These are phyloP conservation scores for Saccharomycopsis phalli DNA, from an alignment of 1,139 yeast genomes.

Conservation along the genomic window DNA sequence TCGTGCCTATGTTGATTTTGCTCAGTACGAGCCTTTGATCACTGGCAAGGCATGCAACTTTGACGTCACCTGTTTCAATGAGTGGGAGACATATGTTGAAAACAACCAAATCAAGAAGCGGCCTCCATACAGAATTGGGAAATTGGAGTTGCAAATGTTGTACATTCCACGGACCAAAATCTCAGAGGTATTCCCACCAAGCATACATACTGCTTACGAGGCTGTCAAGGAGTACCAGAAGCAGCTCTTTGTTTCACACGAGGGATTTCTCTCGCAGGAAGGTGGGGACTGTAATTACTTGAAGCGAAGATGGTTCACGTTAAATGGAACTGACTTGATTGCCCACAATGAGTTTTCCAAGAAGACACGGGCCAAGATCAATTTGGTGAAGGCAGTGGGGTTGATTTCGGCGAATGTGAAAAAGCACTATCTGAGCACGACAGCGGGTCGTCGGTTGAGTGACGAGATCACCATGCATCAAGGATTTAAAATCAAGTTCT, in stretches of 20 bases:
- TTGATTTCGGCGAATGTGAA: slow-evolving; percentile 34
- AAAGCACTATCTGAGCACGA: slow-evolving; percentile 22
- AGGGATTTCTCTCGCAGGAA: slow-evolving; percentile 66
- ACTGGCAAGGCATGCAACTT: slow-evolving; percentile 45
- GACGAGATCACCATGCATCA: slow-evolving; percentile 40
- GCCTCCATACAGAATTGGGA: slow-evolving; percentile 57
- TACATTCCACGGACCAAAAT: slow-evolving; percentile 53
- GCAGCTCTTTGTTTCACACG: slow-evolving; percentile 33
- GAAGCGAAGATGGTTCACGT: slow-evolving; percentile 54
- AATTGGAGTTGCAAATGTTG: slow-evolving; percentile 63
- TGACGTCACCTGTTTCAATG: slow-evolving; percentile 62
- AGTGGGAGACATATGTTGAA: slow-evolving; percentile 53
- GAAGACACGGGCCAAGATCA: slow-evolving; percentile 59
- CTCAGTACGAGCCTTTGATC: slow-evolving; percentile 46
- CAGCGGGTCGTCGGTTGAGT: slow-evolving; percentile 42
- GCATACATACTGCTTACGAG: slow-evolving; percentile 50
- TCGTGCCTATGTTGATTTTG: slow-evolving; percentile 57
- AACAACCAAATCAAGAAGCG: slow-evolving; percentile 30
- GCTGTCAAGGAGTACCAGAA: slow-evolving; percentile 40
- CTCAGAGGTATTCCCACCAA: slow-evolving; percentile 54
- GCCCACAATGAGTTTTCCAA: slow-evolving; percentile 58
- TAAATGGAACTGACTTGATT: slow-evolving; percentile 49
- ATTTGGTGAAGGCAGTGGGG: slow-evolving; percentile 51
- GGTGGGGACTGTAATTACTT: slow-evolving; percentile 67
- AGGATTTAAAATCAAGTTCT: slow-evolving; percentile 54